Base-by-base conservation (phyloP, 208 protist genomes). In the Entamoeba moshkovskii region DNA sequence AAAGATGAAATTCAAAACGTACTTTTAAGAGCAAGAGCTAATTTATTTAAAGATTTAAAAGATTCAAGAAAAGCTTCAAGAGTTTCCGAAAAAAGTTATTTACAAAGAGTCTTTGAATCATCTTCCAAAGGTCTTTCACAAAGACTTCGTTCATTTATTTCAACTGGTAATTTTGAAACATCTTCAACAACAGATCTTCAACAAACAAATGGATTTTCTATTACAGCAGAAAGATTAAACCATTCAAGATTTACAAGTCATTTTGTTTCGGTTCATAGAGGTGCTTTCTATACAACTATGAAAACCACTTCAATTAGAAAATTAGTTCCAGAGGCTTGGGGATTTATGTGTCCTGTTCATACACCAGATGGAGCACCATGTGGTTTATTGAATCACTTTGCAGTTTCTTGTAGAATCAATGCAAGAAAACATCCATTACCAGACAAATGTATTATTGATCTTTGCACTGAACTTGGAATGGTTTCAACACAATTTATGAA, bases 321-420 rank as follows among this genome's bases (percentile, higher is more conserved):
- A 96, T 98, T 99, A 94, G 97, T 98, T 47, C 99, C 98, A 49
- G 99, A 99, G 96, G 96, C 97, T 4, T 99, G 98, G 97, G 99
- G 98, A 22, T 99, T 99, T 96, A 96, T 99, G 49, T 99, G 99
- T 96, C 99, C 99, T 95, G 99, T 99, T 48, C 98, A 99, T 97
- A 99, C 99, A 46, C 99, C 99, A 85, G 99, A 99, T 97, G 99
- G 99, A 94, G 97, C 97, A 66, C 98, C 99, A 95, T 99, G 99
- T 96, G 99, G 99, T 95, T 97, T 99, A 45, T 95, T 99, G 45
- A 99, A 99, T 95, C 99, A 99, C 96, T 96, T 99, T 16, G 97
- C 98, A 46, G 6, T 52, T 45, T 92, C 45, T 45, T 93, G 94
- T 52, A 22, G 25, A 33, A 49, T 66, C 11, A 46, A 66, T 42